These are phyloP conservation scores for Combretum micranthum DNA, from an alignment of 345 rosid species.

Conservation along the genomic window DNA sequence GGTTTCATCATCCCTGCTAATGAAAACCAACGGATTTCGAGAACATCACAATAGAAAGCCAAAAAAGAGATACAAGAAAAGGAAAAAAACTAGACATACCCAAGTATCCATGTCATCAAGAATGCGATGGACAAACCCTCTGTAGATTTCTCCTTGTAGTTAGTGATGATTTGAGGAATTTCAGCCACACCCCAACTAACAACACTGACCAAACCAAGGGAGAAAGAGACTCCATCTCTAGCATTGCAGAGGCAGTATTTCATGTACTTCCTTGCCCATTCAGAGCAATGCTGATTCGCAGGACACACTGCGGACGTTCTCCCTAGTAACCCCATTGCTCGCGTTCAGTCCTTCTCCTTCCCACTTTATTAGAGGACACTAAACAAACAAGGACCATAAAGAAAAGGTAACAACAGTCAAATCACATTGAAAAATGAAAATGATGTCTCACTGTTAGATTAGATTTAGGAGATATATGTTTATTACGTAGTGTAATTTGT, in stretches of 20 bases:
- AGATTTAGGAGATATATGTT: too few species aligned
- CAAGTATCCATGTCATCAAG: slow-evolving; percentile 71
- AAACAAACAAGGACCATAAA: too few species aligned
- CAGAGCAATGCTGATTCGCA: slow-evolving; percentile 25
- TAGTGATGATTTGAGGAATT: slow-evolving; percentile 75
- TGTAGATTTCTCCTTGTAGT: slow-evolving; percentile 55
- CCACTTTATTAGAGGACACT: too few species aligned
- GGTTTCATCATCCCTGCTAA: background rate
- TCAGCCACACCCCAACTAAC: slow-evolving; percentile 79
- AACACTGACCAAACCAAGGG: slow-evolving; percentile 61
- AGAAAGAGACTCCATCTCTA: slow-evolving; percentile 43
- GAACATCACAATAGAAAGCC: background rate
- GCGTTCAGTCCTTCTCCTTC: too few species aligned
- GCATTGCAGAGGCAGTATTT: slow-evolving; percentile 44
- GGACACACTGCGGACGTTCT: slow-evolving; percentile 20
- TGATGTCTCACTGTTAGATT: too few species aligned
- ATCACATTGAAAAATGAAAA: too few species aligned
- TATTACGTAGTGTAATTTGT: too few species aligned
- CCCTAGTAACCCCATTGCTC: background rate
- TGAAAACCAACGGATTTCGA: background rate
- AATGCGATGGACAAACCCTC: slow-evolving; percentile 78
- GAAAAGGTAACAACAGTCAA: too few species aligned
- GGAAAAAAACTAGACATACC: slow-evolving; percentile 26
- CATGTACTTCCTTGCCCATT: slow-evolving; percentile 38
- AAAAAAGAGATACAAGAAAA: background rate